phyloP scores from a whole-genome alignment of 1,139 yeast species.

The Blastobotrys buckinghamii region DNA sequence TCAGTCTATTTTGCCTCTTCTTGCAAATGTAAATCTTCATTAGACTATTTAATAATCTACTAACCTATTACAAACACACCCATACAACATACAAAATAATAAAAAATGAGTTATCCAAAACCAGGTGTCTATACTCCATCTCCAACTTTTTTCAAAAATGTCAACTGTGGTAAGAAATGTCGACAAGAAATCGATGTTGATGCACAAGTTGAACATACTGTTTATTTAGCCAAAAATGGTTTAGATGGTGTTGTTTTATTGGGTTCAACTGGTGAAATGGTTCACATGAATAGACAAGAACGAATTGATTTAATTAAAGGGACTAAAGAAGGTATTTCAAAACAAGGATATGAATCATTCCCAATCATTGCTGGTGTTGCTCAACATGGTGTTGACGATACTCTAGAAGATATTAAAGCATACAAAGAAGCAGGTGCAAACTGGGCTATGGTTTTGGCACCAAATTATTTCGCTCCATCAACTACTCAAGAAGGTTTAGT shows the following conservation, averaged over 20 bases:
- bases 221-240: conserved; percentile 38
- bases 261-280: conserved; percentile 49
- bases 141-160: conserved; percentile 45
- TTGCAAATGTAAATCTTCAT: too few relatives aligned
- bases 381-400: conserved; percentile 39
- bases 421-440: conserved; percentile 41
- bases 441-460: conserved; percentile 43
- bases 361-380: conserved; percentile 45
- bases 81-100: not conserved
- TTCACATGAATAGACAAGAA: conserved; percentile 42
- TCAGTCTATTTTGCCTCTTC: too few relatives aligned
- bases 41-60: too few relatives aligned
- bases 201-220: conserved; percentile 41
- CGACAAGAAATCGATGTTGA: conserved; percentile 38
- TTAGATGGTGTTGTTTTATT: conserved; percentile 43
- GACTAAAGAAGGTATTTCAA: conserved; percentile 34
- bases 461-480: conserved; percentile 43
- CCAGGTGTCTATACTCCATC: conserved; percentile 45
- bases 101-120: conserved; percentile 14
- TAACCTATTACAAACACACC: too few relatives aligned
- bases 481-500: conserved; percentile 41
- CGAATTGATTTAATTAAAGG: conserved; percentile 35
- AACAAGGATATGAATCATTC: conserved; percentile 33
- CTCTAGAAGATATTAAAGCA: conserved; percentile 36
- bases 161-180: conserved; percentile 26